Evolutionary conservation across 1,284 basidiomycete genomes (phyloP).

Genomic region (Moesziomyces sp.): DNA sequence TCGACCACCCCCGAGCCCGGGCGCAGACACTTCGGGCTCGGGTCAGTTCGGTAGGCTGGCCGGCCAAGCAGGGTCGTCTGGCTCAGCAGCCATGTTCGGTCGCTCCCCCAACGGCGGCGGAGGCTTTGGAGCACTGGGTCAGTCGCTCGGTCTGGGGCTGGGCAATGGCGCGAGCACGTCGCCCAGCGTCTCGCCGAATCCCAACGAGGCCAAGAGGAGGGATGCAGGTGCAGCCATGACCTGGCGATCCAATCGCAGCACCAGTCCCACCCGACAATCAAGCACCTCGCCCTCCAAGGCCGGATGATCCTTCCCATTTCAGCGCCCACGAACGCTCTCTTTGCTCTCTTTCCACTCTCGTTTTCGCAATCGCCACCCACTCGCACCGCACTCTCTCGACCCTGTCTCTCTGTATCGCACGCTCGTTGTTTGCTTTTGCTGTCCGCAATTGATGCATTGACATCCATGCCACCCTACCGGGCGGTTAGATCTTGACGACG

Average conservation of each 20-base stretch:
- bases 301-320: neutral
- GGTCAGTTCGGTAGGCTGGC: slow-evolving; percentile 8
- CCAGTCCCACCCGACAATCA: slow-evolving; percentile 15
- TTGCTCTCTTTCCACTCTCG: neutral
- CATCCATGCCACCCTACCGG: neutral
- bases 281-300: slow-evolving; percentile 31
- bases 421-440: neutral
- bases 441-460: neutral
- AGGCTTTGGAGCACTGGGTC: slow-evolving; percentile 17
- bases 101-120: slow-evolving; percentile 3
- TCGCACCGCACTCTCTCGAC: neutral
- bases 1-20: slow-evolving; percentile 5
- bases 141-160: slow-evolving; percentile 26
- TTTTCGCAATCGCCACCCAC: neutral
- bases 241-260: slow-evolving; percentile 16
- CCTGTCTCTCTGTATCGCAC: slow-evolving; percentile 6
- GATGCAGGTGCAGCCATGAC: slow-evolving; percentile 9
- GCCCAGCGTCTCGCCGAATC: slow-evolving; percentile 9
- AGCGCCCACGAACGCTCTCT: neutral
- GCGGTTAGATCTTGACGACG: slow-evolving; percentile 46
- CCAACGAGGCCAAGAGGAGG: slow-evolving; percentile 1
- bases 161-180: neutral
- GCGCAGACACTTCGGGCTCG: neutral
- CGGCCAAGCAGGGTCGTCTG: slow-evolving; percentile 4
- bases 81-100: neutral